Conservation (phyloP, 1,284 basidiomycete species). For the Moesziomyces sp. region DNA sequence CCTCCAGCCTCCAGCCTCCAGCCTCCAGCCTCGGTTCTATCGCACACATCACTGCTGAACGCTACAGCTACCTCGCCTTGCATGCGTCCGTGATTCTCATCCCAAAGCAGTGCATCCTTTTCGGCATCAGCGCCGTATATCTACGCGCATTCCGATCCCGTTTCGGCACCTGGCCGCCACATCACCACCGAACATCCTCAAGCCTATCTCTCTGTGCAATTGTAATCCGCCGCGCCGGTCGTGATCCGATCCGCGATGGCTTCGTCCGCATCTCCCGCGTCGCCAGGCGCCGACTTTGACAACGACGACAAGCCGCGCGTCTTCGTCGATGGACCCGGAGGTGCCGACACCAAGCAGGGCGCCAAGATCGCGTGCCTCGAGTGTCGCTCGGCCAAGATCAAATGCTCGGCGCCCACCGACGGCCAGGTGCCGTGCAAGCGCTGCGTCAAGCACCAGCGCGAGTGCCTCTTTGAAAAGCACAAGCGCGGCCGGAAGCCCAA, state of each 20-base stretch:
- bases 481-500: conserved; percentile 56
- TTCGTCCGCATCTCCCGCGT: conserved; percentile 28
- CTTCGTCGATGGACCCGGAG: conserved; percentile 55
- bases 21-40: not conserved
- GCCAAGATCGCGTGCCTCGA: conserved; percentile 59
- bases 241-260: conserved; percentile 10
- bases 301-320: conserved; percentile 52
- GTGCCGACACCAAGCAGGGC: conserved; percentile 57
- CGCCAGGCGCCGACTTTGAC: conserved; percentile 21
- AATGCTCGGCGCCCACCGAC: conserved; percentile 59
- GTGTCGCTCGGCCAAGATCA: conserved; percentile 57
- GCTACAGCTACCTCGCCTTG: not conserved
- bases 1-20: not conserved
- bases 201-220: too few species aligned
- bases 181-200: not conserved
- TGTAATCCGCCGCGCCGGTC: too few species aligned
- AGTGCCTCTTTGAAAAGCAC: conserved; percentile 61
- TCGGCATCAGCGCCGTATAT: not conserved
- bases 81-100: not conserved
- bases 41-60: not conserved
- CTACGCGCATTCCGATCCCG: not conserved
- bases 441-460: conserved; percentile 53
- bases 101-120: not conserved
- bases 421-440: conserved; percentile 58
- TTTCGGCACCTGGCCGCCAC: too few species aligned